Evolutionary conservation across 1,284 basidiomycete genomes (phyloP).

Genomic region (Retiboletus fuscus): DNA sequence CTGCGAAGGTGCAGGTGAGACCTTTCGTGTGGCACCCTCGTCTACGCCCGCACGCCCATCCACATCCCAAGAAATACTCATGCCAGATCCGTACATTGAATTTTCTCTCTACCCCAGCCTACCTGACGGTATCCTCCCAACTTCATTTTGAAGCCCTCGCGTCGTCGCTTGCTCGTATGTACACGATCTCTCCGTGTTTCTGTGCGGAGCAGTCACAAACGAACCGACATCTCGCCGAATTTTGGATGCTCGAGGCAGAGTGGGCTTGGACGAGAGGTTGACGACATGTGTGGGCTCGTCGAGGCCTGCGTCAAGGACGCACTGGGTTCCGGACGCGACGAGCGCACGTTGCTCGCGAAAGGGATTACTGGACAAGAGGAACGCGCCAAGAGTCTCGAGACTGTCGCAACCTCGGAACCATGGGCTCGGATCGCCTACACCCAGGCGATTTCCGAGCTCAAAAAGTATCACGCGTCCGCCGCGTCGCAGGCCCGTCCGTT

Average conservation of each 20-base stretch:
- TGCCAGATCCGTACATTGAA: slow-evolving; percentile 49
- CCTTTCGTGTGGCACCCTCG: slow-evolving; percentile 75
- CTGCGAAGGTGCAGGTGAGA: slow-evolving; percentile 97
- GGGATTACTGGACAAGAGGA: slow-evolving; percentile 47
- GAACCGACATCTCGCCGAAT: slow-evolving; percentile 94
- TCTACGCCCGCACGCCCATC: slow-evolving; percentile 35
- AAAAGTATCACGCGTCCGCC: slow-evolving; percentile 50
- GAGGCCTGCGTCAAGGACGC: slow-evolving; percentile 73
- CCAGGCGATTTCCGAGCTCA: slow-evolving; percentile 76
- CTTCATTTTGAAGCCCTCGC: slow-evolving; percentile 94
- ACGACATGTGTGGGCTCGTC: slow-evolving; percentile 75
- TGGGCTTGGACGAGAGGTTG: slow-evolving; percentile 71
- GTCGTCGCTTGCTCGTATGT: slow-evolving; percentile 83
- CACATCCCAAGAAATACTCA: slow-evolving; percentile 20
- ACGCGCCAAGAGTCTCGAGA: slow-evolving; percentile 44
- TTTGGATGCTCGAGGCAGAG: slow-evolving; percentile 99
- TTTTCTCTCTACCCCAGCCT: slow-evolving; percentile 83
- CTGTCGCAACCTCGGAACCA: slow-evolving; percentile 50
- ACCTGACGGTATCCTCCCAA: slow-evolving; percentile 94
- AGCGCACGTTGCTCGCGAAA: slow-evolving; percentile 55
- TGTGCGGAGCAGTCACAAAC: slow-evolving; percentile 92
- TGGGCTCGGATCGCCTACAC: slow-evolving; percentile 89
- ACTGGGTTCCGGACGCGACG: slow-evolving; percentile 48
- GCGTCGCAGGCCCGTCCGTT: slow-evolving; percentile 54
- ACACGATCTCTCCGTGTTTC: slow-evolving; percentile 92